These are phyloP conservation scores for Penicillium odoratum DNA, from an alignment of 495 filamentous ascomycete species.

Conservation along the genomic window DNA sequence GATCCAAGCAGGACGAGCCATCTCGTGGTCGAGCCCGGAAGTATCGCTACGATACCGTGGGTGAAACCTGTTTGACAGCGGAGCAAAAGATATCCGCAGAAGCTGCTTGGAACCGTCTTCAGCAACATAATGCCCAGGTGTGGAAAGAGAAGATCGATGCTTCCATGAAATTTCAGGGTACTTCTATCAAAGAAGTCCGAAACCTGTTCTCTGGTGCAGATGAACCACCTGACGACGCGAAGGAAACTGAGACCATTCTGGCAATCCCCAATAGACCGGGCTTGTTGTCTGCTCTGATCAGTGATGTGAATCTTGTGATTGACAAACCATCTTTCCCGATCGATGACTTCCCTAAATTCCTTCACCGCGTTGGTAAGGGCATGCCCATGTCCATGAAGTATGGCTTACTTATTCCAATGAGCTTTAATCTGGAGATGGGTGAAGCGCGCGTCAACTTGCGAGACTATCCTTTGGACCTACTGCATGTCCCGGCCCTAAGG, in stretches of 20 bases:
- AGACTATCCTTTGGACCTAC: conserved; percentile 89
- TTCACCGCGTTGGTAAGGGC: conserved; percentile 89
- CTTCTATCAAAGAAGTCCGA: conserved; percentile 75
- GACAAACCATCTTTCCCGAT: conserved; percentile 94
- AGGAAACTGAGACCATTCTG: conserved; percentile 82
- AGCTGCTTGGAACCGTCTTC: conserved; percentile 71
- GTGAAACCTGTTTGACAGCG: conserved; percentile 64
- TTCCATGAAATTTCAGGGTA: conserved; percentile 65
- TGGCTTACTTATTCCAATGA: conserved; percentile 84
- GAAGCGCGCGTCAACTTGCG: conserved; percentile 81
- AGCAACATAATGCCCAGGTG: conserved; percentile 78
- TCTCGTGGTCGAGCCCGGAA: conserved; percentile 39
- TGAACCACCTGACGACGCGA: conserved; percentile 73
- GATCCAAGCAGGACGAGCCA: conserved; percentile 31
- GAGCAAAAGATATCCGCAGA: conserved; percentile 67
- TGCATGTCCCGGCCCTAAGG: conserved; percentile 85
- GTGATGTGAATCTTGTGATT: conserved; percentile 79
- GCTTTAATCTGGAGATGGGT: conserved; percentile 85
- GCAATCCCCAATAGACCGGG: conserved; percentile 84
- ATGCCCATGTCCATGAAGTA: conserved; percentile 92
- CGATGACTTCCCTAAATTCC: conserved; percentile 73
- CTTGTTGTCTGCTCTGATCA: conserved; percentile 76
- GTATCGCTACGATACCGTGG: conserved; percentile 81
- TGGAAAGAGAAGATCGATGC: conserved; percentile 93
- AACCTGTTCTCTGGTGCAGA: conserved; percentile 81